These are phyloP conservation scores for Calycina herbarum DNA, from an alignment of 2,329 filamentous ascomycete genomes.

Conservation along the genomic window DNA sequence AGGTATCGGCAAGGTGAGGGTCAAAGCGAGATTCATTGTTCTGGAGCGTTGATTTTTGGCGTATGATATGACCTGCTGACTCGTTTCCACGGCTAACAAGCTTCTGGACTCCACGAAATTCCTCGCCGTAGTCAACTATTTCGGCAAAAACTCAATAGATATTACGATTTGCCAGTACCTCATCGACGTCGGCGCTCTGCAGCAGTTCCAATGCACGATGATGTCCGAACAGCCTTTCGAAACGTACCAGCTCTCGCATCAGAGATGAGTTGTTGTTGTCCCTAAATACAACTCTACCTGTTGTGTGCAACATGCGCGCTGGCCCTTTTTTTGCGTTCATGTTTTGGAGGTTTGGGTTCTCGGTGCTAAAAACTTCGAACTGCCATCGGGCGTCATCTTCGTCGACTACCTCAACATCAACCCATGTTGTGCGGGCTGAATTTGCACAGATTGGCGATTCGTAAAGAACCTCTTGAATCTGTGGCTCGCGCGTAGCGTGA, in stretches of 20 bases:
- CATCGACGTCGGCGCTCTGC: conserved; percentile 25
- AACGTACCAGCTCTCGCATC: neutral
- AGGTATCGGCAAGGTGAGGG: conserved; percentile 32
- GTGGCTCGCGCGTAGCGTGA: neutral
- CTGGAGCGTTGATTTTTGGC: conserved; percentile 17
- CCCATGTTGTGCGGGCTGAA: neutral
- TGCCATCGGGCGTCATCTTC: neutral
- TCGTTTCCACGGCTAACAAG: conserved; percentile 28
- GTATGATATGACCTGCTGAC: conserved; percentile 29
- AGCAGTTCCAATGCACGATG: conserved; percentile 25
- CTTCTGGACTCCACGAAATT: conserved; percentile 18
- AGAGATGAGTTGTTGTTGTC: neutral
- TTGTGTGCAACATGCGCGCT: neutral
- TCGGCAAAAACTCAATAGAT: conserved; percentile 15
- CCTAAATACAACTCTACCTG: neutral
- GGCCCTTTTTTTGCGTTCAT: no score
- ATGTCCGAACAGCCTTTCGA: conserved; percentile 6
- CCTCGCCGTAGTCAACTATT: conserved; percentile 17
- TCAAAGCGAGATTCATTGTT: conserved; percentile 12
- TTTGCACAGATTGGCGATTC: neutral
- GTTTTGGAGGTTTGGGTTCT: no score
- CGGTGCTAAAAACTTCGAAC: neutral
- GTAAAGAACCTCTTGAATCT: neutral
- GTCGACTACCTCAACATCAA: neutral
- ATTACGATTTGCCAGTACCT: conserved; percentile 30